These are phyloP conservation scores for Yamadazyma diospyri DNA, from an alignment of 1,139 yeast species.

Conservation along the genomic window DNA sequence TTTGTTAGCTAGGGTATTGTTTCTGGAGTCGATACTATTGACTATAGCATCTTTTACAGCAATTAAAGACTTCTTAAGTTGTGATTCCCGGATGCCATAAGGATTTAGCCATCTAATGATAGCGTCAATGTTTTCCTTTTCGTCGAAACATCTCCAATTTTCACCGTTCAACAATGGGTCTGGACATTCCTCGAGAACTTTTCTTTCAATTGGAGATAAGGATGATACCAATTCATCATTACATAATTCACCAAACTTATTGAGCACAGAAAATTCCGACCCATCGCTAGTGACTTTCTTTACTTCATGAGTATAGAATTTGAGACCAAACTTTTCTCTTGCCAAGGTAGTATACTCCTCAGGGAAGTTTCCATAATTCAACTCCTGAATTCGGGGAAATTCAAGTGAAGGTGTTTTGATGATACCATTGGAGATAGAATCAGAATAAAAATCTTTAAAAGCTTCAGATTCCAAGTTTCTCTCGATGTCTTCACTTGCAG, in stretches of 20 bases:
- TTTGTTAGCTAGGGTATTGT: conserved; percentile 46
- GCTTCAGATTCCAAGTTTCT: conserved; percentile 16
- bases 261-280: conserved; percentile 21
- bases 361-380: conserved; percentile 19
- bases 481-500: conserved; percentile 59
- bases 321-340: conserved; percentile 16
- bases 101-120: conserved; percentile 67
- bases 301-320: conserved; percentile 19
- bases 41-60: conserved; percentile 52
- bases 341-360: conserved; percentile 19
- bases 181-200: conserved; percentile 64
- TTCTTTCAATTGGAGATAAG: conserved; percentile 53
- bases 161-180: conserved; percentile 47
- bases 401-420: conserved; percentile 5
- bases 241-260: conserved; percentile 44
- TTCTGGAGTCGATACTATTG: conserved; percentile 58
- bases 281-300: conserved; percentile 7
- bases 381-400: conserved; percentile 12
- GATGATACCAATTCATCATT: conserved; percentile 18
- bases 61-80: conserved; percentile 59
- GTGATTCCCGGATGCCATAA: conserved; percentile 74
- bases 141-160: conserved; percentile 74
- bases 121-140: conserved; percentile 52
- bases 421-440: conserved; percentile 1
- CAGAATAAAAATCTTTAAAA: conserved; percentile 7